Percentiles rank a stretch among this genome's conserved stretches.
These are phyloP conservation scores for Eimeria maxima DNA, from an alignment of 169 alveolate species.

Conservation along the genomic window DNA sequence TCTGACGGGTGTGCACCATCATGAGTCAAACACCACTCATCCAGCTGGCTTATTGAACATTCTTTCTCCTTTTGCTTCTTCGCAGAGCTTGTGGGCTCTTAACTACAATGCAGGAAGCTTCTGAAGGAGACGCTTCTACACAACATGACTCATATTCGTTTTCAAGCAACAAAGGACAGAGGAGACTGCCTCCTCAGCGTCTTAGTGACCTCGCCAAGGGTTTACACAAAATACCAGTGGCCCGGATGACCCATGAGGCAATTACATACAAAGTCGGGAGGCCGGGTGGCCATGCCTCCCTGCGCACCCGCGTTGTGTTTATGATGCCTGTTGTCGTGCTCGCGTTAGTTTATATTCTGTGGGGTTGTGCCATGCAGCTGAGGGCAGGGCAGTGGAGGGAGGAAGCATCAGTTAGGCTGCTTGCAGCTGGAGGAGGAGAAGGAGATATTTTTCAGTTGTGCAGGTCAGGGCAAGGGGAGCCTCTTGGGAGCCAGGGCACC, in stretches of 20 bases:
- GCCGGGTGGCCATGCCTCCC: neutral
- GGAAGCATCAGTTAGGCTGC: neutral
- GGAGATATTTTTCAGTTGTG: neutral
- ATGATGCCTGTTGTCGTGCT: neutral
- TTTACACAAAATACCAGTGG: neutral
- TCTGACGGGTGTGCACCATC: neutral
- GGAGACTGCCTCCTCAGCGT: neutral
- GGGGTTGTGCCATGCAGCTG: neutral
- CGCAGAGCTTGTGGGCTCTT: neutral
- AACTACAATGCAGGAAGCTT: neutral
- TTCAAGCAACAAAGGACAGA: neutral
- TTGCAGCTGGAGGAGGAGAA: slow-evolving; percentile 20
- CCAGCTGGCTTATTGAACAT: neutral
- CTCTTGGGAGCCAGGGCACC: neutral
- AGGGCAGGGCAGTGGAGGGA: neutral
- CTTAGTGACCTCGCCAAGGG: neutral
- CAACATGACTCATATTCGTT: neutral
- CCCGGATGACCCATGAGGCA: neutral
- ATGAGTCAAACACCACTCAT: neutral
- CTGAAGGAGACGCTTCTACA: neutral
- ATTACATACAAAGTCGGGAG: neutral
- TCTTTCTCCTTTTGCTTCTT: neutral
- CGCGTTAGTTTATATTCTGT: neutral
- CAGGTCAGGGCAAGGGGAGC: neutral
- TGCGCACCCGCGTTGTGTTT: neutral